Conservation (phyloP, 2,329 filamentous ascomycete genomes). For the Metarhizium guizhouense region DNA sequence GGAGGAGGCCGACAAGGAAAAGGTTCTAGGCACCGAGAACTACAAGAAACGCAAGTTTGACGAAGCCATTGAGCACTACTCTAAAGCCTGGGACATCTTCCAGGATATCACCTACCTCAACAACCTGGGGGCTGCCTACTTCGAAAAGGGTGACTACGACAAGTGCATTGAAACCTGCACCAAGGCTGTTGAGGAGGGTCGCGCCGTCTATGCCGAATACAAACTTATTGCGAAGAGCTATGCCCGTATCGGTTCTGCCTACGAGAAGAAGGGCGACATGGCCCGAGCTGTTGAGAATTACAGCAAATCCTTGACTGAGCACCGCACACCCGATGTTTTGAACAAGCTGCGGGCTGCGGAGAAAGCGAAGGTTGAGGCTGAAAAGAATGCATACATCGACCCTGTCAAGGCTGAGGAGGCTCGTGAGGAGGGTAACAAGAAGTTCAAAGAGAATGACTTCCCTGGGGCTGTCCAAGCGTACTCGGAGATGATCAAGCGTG, state of each 20-base stretch:
- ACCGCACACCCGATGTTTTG: conserved; percentile 89
- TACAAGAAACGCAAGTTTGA: conserved; percentile 99
- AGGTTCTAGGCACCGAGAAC: conserved; percentile 83
- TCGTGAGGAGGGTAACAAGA: conserved; percentile 86
- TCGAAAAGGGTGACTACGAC: conserved; percentile 92
- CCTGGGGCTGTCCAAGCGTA: conserved; percentile 91
- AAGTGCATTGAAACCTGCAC: conserved; percentile 79
- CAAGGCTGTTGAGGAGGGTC: conserved; percentile 82
- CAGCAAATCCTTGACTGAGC: conserved; percentile 89
- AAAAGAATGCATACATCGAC: conserved; percentile 75
- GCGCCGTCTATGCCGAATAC: conserved; percentile 86
- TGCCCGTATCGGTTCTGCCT: conserved; percentile 84
- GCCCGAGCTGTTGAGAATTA: conserved; percentile 77
- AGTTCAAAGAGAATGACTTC: conserved; percentile 96
- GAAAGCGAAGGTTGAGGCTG: conserved; percentile 70
- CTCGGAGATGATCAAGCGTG: conserved; percentile 92
- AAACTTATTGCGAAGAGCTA: conserved; percentile 99
- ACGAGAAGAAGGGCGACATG: conserved; percentile 83
- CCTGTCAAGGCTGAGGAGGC: conserved; percentile 91
- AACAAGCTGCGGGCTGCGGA: conserved; percentile 87
- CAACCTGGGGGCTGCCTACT: conserved; percentile 88
- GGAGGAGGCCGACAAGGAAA: conserved; percentile 87
- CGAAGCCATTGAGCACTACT: conserved; percentile 87
- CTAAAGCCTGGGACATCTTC: conserved; percentile 85
- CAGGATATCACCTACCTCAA: conserved; percentile 98